Conservation (phyloP, 148 eudicot genomes). For the Chenopodium berlandieri region DNA sequence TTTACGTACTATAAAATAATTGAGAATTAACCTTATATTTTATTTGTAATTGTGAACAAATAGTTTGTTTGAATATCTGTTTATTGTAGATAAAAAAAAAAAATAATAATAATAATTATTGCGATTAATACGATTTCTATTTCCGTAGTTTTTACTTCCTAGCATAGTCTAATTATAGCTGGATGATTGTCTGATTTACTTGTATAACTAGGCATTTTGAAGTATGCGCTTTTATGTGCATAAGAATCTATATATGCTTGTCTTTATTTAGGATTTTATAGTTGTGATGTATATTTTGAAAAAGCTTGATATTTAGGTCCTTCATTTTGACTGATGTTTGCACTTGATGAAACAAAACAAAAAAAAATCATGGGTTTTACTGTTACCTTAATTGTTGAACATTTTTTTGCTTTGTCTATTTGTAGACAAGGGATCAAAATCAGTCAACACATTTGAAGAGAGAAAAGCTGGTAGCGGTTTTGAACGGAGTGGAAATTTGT, state of each 20-base stretch:
- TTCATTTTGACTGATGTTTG: neutral
- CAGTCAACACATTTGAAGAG: neutral
- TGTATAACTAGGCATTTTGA: neutral
- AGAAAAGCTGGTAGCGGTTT: neutral
- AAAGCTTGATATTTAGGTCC: neutral
- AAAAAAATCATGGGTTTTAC: neutral
- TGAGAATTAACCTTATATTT: neutral
- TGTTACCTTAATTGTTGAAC: neutral
- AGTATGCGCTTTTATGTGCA: neutral
- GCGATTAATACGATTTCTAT: neutral
- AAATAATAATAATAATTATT: neutral
- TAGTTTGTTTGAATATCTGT: neutral
- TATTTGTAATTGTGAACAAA: neutral
- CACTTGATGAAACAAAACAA: neutral
- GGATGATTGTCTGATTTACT: neutral
- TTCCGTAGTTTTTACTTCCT: neutral
- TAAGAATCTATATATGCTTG: neutral
- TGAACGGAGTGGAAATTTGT: neutral
- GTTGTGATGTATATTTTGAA: neutral
- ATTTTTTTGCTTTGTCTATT: neutral
- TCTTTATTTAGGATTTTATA: neutral
- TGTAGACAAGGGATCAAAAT: constrained; percentile 5
- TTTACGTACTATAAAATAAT: neutral
- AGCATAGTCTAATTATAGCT: too few species aligned
- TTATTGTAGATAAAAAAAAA: neutral